Base-by-base conservation (phyloP, 768 basidiomycete species). In the Leccinum boreale region DNA sequence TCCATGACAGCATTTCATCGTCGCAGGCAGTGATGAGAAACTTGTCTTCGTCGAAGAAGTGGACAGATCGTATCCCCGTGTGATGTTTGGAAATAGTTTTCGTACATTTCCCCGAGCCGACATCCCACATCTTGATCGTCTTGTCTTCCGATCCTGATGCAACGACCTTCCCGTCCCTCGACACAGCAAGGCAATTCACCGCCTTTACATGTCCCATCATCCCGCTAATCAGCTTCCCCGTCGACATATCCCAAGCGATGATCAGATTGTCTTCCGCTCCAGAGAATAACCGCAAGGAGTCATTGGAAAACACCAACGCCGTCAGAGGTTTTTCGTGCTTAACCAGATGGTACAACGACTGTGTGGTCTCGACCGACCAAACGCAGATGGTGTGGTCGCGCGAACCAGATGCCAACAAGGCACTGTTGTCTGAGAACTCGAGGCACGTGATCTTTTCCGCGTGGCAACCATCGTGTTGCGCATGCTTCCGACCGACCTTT, bases 141-240 rank as follows among this genome's bases (percentile, higher is more conserved):
- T 61, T 61, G 51, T 70, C 69, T 31, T 63, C 52, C 2, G 68
- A 72, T 21, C 67, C 67, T 1, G 69, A 65, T 8, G 53, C 69
- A 5, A 67, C 1, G 2, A 36, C 46, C n/a, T 3, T 26, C 21
- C 67, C 67, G 54, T 68, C 52, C 14, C 19, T 26, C 7, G 70
- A 71, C 12, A 70, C 42, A 11, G 57, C 56, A 23, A 70, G 46
- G 10, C 63, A 65, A 12, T 53, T 56, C 28, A 65, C 60, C 3
- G 45, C 5, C 21, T 55, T 58, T 5, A 26, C 58, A 55, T 71
- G 69, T 0, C 71, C 65, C 50, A 53, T 63, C 57, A 71, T 52
- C 17, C 58, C 58, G 2, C 57, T 57, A 33, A 63, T 39, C 12
- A 60, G 5, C 45, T 58, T 61, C 26, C 64, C 67, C 0, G 28